These are phyloP conservation scores for Diaporthe citrichinensis DNA, from an alignment of 2,329 filamentous ascomycete genomes.

Conservation along the genomic window DNA sequence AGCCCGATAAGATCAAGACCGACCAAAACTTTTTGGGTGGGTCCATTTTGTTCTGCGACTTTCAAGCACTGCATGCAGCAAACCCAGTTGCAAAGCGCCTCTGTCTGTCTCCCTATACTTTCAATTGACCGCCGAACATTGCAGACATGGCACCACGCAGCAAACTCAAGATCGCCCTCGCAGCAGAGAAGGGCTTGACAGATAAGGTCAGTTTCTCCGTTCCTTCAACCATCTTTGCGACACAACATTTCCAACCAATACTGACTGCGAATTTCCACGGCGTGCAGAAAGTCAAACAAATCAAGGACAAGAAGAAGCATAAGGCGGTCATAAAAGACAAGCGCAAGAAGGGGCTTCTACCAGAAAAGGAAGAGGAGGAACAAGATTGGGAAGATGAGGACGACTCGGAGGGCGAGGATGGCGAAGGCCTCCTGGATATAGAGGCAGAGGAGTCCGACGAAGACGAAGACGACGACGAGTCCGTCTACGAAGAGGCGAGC, in stretches of 20 bases:
- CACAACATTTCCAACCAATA: not conserved
- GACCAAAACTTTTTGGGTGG: constrained; percentile 42
- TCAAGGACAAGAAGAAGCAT: constrained; percentile 64
- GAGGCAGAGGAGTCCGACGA: constrained; percentile 48
- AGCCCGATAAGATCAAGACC: constrained; percentile 36
- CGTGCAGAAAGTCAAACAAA: constrained; percentile 55
- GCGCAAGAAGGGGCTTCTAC: constrained; percentile 51
- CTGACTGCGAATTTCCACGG: not conserved
- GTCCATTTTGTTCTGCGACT: constrained; percentile 32
- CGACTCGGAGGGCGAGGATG: constrained; percentile 52
- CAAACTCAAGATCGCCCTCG: constrained; percentile 68
- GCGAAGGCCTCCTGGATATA: constrained; percentile 40
- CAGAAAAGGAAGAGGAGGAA: constrained; percentile 48
- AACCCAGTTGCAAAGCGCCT: constrained; percentile 10
- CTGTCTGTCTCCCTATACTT: not conserved
- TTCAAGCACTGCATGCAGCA: constrained; percentile 25
- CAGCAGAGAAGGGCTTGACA: constrained; percentile 64
- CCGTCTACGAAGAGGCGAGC: constrained; percentile 43
- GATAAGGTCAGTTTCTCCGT: constrained; percentile 53
- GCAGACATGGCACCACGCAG: constrained; percentile 48
- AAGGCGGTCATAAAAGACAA: constrained; percentile 57
- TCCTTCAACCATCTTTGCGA: not conserved
- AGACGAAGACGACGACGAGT: constrained; percentile 47
- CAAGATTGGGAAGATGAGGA: constrained; percentile 53
- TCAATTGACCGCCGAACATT: not conserved